A percentile compares a stretch with the other conserved stretches of the same genome.
Evolutionary conservation across 169 alveolate genomes (phyloP).

Genomic region (Cryptosporidium sp.): DNA sequence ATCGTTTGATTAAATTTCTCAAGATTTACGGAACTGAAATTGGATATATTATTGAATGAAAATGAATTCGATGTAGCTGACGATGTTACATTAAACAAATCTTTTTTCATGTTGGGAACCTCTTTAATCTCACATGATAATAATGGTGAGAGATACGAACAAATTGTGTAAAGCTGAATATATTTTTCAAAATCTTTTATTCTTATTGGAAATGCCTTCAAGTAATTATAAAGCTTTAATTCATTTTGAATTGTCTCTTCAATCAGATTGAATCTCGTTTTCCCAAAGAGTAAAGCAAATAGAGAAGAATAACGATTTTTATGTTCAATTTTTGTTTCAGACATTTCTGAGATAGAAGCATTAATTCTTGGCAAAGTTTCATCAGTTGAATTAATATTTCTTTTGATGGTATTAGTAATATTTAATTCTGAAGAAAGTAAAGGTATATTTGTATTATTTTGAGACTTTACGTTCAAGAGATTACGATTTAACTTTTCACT

Average conservation of each 20-base stretch:
- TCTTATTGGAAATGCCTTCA: conserved; percentile 30
- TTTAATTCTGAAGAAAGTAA: background rate
- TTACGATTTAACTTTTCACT: background rate
- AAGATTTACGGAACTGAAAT: background rate
- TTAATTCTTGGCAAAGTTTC: background rate
- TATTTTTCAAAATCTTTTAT: conserved; percentile 6
- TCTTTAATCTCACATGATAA: conserved; percentile 31
- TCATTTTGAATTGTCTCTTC: conserved; percentile 26
- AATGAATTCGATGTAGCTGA: background rate
- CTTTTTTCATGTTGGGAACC: background rate
- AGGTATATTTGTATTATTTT: background rate
- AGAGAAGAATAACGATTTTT: background rate
- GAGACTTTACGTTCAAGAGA: background rate
- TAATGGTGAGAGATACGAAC: conserved; percentile 52
- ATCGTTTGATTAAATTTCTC: background rate
- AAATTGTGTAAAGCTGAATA: conserved; percentile 41
- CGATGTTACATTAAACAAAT: background rate
- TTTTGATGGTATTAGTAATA: background rate
- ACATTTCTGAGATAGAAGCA: background rate
- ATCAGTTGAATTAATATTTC: background rate
- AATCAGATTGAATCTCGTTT: conserved; percentile 16
- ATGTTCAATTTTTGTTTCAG: background rate
- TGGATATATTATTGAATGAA: background rate
- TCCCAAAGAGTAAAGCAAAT: conserved; percentile 10
- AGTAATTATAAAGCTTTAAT: conserved; percentile 4